Evolutionary conservation across 2,329 filamentous ascomycete species (phyloP).

Genomic region (Fusarium albosuccineum): DNA sequence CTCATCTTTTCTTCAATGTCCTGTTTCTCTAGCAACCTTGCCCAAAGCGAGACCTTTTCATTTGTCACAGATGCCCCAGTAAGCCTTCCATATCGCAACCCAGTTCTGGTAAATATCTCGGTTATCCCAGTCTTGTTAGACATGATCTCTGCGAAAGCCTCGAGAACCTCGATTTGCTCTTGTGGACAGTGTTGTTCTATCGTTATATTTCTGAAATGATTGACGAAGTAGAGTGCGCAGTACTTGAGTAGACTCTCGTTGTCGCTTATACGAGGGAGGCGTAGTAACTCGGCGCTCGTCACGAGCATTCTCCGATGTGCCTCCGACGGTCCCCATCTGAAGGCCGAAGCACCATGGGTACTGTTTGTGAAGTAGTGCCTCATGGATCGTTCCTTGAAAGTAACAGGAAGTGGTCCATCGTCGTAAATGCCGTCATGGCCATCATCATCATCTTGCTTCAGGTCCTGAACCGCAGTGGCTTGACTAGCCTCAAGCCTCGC

Average conservation of each 20-base stretch:
- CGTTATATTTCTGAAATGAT: slow-evolving; percentile 34
- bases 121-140: slow-evolving; percentile 30
- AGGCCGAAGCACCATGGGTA: slow-evolving; percentile 11
- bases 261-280: background rate
- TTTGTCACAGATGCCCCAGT: no score
- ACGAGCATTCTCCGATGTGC: slow-evolving; percentile 44
- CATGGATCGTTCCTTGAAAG: slow-evolving; percentile 50
- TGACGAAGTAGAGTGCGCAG: background rate
- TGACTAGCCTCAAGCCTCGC: slow-evolving; percentile 33
- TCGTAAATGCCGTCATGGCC: slow-evolving; percentile 40
- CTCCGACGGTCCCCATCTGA: slow-evolving; percentile 35
- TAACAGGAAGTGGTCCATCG: slow-evolving; percentile 45
- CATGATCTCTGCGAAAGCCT: slow-evolving; percentile 34
- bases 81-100: background rate
- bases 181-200: slow-evolving; percentile 24
- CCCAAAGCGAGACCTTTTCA: background rate
- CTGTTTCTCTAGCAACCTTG: background rate
- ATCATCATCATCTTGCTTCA: slow-evolving; percentile 12
- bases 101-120: slow-evolving; percentile 25
- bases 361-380: slow-evolving; percentile 40
- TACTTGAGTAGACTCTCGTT: background rate
- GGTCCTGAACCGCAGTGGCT: no score
- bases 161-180: slow-evolving; percentile 41
- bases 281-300: slow-evolving; percentile 26
- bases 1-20: background rate